Percentiles rank a stretch among this genome's conserved stretches.
Conservation (phyloP, 2,329 filamentous ascomycete genomes). For the Fusarium pseudocircinatum region DNA sequence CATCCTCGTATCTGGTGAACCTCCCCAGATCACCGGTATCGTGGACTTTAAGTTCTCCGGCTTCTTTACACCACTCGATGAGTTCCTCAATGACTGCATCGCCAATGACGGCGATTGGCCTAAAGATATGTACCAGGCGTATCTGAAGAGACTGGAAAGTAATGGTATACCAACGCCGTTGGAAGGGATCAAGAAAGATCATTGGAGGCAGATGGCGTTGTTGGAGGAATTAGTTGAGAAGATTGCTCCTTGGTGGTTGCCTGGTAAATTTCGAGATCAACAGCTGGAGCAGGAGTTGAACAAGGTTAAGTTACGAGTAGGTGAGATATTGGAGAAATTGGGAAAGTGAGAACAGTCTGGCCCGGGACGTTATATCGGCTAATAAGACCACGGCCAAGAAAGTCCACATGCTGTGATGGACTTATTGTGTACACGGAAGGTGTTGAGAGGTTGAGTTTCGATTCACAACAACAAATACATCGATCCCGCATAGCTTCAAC, state of each 20-base stretch:
- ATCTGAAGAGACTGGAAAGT: background rate
- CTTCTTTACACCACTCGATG: background rate
- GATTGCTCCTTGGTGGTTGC: constrained; percentile 16
- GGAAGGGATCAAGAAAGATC: background rate
- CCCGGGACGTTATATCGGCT: too few relatives aligned
- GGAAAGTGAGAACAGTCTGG: background rate
- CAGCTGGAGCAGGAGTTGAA: background rate
- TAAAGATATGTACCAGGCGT: background rate
- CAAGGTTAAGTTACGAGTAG: background rate
- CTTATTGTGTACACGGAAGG: too few relatives aligned
- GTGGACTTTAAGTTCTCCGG: constrained; percentile 20
- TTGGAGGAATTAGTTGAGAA: background rate
- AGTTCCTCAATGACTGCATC: constrained; percentile 11
- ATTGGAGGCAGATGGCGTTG: background rate
- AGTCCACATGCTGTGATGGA: too few relatives aligned
- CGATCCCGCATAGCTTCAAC: too few relatives aligned
- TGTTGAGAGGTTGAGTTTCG: too few relatives aligned
- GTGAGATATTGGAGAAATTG: background rate
- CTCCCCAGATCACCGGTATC: background rate
- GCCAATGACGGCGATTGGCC: constrained; percentile 1
- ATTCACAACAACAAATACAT: too few relatives aligned
- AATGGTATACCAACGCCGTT: background rate
- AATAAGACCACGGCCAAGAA: too few relatives aligned
- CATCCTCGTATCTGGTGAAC: background rate
- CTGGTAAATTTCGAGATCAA: background rate